Percentiles rank a stretch among this genome's conserved stretches.
Conservation (phyloP, 169 alveolate genomes). For the Cryptosporidium tyzzeri region DNA sequence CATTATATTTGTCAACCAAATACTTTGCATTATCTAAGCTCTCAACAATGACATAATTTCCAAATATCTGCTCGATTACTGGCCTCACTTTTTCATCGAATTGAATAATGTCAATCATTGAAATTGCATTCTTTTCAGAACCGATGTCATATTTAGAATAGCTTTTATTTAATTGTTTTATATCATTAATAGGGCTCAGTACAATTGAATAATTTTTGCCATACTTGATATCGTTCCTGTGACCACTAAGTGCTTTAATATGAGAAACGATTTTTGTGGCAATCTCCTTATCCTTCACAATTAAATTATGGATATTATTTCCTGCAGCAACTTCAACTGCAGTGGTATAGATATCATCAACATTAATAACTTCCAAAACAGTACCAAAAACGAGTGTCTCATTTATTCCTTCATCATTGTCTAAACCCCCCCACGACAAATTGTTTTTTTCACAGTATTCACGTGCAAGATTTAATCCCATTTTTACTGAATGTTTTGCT, state of each 20-base stretch:
- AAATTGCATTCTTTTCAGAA: slow-evolving; percentile 30
- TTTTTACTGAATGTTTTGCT: slow-evolving; percentile 33
- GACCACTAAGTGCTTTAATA: not conserved
- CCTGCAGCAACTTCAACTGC: slow-evolving; percentile 75
- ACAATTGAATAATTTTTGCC: slow-evolving; percentile 35
- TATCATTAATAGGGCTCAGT: slow-evolving; percentile 52
- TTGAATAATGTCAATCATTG: slow-evolving; percentile 37
- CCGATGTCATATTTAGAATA: not conserved
- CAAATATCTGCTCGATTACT: slow-evolving; percentile 64
- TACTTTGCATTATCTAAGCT: slow-evolving; percentile 26
- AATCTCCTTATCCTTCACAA: slow-evolving; percentile 31
- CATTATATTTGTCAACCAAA: slow-evolving; percentile 39
- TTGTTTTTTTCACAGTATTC: slow-evolving; percentile 15
- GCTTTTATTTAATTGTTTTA: not conserved
- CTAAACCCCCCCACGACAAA: slow-evolving; percentile 11
- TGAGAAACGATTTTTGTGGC: slow-evolving; percentile 19
- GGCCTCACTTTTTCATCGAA: slow-evolving; percentile 40
- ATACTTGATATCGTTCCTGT: not conserved
- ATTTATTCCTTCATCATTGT: not conserved
- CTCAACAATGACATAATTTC: slow-evolving; percentile 53
- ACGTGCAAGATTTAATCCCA: slow-evolving; percentile 35
- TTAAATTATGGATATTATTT: slow-evolving; percentile 46
- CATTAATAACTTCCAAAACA: slow-evolving; percentile 36
- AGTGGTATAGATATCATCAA: slow-evolving; percentile 38
- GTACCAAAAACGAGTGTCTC: slow-evolving; percentile 37